Evolutionary conservation across 768 basidiomycete genomes (phyloP), one percentile per base, ranked within the genome.

Genomic region (Trichaptum fuscoviolaceum): DNA sequence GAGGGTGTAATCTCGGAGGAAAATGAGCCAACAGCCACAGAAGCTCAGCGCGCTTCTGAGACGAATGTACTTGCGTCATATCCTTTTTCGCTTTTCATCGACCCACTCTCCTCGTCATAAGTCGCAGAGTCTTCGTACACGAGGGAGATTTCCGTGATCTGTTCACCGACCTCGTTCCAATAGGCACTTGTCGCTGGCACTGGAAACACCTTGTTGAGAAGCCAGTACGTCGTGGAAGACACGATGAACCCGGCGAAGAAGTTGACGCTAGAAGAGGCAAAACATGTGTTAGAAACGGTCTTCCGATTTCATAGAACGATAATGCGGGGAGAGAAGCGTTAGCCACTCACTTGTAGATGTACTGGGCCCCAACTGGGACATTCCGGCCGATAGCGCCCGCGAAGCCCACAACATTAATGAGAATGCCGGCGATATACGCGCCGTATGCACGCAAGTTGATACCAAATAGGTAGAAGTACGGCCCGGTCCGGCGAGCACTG

Each of bases 241-340:
- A 88, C 83, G 34, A 85, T 86, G 69, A 92, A 90, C 30, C 92
- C 92, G n/a, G 89, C 89, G 77, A 93, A 90, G 83, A 93, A 95
- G n/a, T 52, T 63, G 15, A 61, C 25, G 59, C 59, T 61, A 34
- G 59, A 52, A 52, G 42, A 52, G 42, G 42, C 42, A 52, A 52
- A 52, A 52, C 42, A 52, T 12, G 42, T 12, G 42, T 52, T 52
- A 52, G 42, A 52, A 52, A 4, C 42, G 42, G 42, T 2, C 5
- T 5, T 7, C 15, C 59, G 23, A 61, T 34, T n/a, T 61, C 59
- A 61, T 61, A 25, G 30, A 23, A 25, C 25, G 24, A 12, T 61
- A 25, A 25, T 34, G 59, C 30, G 24, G 59, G 25, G 59, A 17
- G 23, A 15, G 59, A 25, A 25, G 24, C n/a, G n/a, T n/a, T n/a